Conservation (phyloP, 352 stramenopile species). For the Phytophthora fragariae region DNA sequence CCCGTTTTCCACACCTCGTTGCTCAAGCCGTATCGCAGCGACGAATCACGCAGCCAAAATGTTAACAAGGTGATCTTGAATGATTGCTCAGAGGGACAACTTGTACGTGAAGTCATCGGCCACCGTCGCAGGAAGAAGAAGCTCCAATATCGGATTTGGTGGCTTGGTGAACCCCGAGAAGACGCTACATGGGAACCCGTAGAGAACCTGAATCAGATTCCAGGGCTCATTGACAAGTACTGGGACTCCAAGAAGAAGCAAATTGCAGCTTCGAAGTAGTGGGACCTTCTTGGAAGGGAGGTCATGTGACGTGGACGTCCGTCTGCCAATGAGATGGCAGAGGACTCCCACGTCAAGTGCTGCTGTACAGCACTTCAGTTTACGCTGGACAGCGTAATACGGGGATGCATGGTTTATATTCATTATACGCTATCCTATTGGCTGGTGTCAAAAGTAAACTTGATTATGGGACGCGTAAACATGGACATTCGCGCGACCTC, state of each 20-base stretch:
- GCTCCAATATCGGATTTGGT: constrained; percentile 10
- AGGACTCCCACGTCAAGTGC: too few species aligned
- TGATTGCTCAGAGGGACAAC: constrained; percentile 3
- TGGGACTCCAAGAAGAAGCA: constrained; percentile 3
- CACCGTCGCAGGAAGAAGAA: constrained; percentile 5
- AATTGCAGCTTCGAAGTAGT: too few species aligned
- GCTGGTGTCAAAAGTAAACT: too few species aligned
- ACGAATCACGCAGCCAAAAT: neutral
- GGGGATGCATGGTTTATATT: too few species aligned
- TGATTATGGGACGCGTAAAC: too few species aligned
- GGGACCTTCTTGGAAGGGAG: constrained; percentile 1
- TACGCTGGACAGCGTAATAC: too few species aligned
- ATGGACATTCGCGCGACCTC: too few species aligned
- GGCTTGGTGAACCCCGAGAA: constrained; percentile 6
- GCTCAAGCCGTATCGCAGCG: constrained; percentile 3
- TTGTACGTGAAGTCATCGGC: neutral
- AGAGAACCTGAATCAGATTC: constrained; percentile 9
- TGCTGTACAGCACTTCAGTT: too few species aligned
- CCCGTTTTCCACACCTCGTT: constrained; percentile 9
- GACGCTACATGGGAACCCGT: neutral
- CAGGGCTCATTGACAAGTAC: constrained; percentile 7
- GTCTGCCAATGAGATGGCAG: too few species aligned
- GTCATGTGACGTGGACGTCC: constrained; percentile 1
- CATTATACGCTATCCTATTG: too few species aligned
- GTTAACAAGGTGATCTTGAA: neutral